Evolutionary conservation across 2,329 filamentous ascomycete species (phyloP).

Genomic region (Trichoderma polysporum): DNA sequence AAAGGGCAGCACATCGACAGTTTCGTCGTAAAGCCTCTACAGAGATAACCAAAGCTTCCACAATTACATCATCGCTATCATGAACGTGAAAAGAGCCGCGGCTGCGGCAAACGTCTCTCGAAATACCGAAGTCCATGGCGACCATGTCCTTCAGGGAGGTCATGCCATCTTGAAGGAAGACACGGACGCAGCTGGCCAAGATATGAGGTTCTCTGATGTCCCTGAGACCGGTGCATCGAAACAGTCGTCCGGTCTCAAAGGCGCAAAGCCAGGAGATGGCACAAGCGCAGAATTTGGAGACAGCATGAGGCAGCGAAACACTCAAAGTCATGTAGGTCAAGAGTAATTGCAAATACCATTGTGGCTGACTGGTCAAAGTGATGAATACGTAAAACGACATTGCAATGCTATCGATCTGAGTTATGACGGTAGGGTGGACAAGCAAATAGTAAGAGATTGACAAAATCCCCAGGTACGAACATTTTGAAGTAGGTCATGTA

Average conservation of each 20-base stretch:
- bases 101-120: not conserved
- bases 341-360: not conserved
- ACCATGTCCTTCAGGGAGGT: not conserved
- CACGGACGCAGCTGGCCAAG: not conserved
- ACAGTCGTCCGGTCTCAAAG: not conserved
- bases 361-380: not conserved
- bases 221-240: not conserved
- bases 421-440: not conserved
- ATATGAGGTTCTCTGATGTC: not conserved
- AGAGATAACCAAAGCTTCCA: not conserved
- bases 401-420: not conserved
- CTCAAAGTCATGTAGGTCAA: conserved; percentile 12
- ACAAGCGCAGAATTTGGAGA: not conserved
- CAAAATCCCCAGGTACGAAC: not conserved
- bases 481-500: not conserved
- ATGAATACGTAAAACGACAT: not conserved
- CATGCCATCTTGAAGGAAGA: conserved; percentile 8
- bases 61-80: not conserved
- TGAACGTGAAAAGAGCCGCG: not conserved
- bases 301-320: not conserved
- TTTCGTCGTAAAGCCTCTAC: not conserved
- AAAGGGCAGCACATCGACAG: not conserved
- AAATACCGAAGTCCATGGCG: not conserved
- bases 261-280: not conserved
- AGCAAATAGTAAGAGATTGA: not conserved